Conservation (phyloP, 2,329 filamentous ascomycete genomes). For the Clonostachys rhizophaga region DNA sequence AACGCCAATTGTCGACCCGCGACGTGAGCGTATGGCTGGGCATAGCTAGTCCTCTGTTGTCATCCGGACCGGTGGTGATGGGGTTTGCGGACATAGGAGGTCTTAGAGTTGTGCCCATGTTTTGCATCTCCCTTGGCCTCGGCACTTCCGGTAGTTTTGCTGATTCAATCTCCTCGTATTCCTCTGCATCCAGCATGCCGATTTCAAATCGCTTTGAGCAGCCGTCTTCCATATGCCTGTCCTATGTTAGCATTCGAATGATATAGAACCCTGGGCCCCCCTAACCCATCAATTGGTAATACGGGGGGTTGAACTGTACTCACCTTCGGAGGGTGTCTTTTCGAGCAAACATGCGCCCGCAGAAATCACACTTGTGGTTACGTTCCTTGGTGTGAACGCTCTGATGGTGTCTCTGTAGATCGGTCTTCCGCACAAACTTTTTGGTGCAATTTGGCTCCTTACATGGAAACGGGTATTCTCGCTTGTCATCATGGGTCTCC, state of each 20-base stretch:
- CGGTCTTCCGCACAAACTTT: slow-evolving; percentile 78
- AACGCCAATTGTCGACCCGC: too few relatives aligned
- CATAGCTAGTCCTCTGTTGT: too few relatives aligned
- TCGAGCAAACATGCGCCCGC: slow-evolving; percentile 67
- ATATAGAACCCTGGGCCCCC: background rate
- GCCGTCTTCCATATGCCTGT: slow-evolving; percentile 72
- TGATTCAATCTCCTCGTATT: background rate
- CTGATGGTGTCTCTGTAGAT: slow-evolving; percentile 60
- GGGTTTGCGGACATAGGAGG: too few relatives aligned
- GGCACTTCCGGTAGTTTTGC: too few relatives aligned
- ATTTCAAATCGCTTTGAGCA: slow-evolving; percentile 65
- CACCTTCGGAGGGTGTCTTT: slow-evolving; percentile 82
- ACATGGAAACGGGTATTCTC: slow-evolving; percentile 69
- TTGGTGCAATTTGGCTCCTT: slow-evolving; percentile 60
- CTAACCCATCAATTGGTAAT: background rate
- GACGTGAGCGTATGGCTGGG: too few relatives aligned
- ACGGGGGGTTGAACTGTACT: slow-evolving; percentile 11
- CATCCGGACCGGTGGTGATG: too few relatives aligned
- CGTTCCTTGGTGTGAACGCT: slow-evolving; percentile 71
- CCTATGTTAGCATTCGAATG: background rate
- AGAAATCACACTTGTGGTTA: slow-evolving; percentile 67
- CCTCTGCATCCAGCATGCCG: slow-evolving; percentile 35
- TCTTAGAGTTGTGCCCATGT: too few relatives aligned
- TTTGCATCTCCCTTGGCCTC: too few relatives aligned
- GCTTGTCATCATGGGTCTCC: slow-evolving; percentile 74